Conservation (phyloP, 306 rosid genomes). For the Fagus crenata region DNA sequence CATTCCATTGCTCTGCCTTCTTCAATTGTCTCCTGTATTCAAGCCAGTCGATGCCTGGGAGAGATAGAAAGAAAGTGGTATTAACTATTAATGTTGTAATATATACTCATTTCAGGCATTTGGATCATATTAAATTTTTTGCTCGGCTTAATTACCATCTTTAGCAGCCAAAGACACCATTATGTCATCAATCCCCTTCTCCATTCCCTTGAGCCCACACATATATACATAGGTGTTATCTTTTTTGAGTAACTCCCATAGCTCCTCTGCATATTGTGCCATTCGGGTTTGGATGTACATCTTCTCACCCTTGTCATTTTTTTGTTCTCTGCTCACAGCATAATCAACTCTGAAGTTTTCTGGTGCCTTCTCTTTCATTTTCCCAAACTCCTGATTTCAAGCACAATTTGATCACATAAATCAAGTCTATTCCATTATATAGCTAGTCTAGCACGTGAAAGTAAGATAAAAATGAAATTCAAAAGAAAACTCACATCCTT, state of each 20-base stretch:
- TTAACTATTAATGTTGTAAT: no score
- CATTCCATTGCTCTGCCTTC: slow-evolving; percentile 97
- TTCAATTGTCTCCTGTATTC: slow-evolving; percentile 91
- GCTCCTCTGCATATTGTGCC: slow-evolving; percentile 95
- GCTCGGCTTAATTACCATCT: slow-evolving; percentile 54
- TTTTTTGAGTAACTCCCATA: slow-evolving; percentile 87
- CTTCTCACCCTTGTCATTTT: slow-evolving; percentile 83
- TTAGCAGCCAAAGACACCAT: slow-evolving; percentile 81
- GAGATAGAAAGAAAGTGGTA: not conserved
- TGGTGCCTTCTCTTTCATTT: slow-evolving; percentile 83
- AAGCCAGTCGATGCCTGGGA: slow-evolving; percentile 74
- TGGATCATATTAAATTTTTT: not conserved
- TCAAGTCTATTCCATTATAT: not conserved
- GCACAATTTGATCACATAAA: not conserved
- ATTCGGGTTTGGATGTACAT: slow-evolving; percentile 99
- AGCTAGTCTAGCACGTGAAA: not conserved
- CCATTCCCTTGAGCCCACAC: slow-evolving; percentile 99
- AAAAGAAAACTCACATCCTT: slow-evolving; percentile 67
- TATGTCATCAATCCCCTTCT: slow-evolving; percentile 94
- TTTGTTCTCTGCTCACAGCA: slow-evolving; percentile 96
- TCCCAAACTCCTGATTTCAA: slow-evolving; percentile 72
- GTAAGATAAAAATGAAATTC: no score
- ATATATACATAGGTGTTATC: slow-evolving; percentile 85
- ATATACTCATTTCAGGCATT: no score
- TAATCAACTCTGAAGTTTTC: slow-evolving; percentile 78